Conservation (phyloP, 306 rosid species). For the Vigna radiata region DNA sequence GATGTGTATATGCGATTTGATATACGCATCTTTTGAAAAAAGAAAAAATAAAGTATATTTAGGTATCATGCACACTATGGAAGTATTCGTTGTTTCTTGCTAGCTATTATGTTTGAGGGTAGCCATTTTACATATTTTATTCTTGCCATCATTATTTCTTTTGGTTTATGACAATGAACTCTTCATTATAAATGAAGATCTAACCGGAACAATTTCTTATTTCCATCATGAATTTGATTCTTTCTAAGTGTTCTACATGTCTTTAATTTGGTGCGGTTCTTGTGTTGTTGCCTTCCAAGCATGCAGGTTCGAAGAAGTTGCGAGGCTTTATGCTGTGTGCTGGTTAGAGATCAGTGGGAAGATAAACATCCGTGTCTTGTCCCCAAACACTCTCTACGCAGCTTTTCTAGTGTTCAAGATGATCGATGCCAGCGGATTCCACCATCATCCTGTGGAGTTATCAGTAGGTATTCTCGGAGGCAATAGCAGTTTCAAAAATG, state of each 20-base stretch:
- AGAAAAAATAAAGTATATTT: too few relatives aligned
- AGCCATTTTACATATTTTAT: too few relatives aligned
- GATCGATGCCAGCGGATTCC: slow-evolving; percentile 44
- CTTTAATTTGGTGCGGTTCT: background rate
- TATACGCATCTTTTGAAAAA: too few relatives aligned
- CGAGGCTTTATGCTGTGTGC: slow-evolving; percentile 52
- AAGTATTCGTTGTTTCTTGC: too few relatives aligned
- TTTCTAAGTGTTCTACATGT: background rate
- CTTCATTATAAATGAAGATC: too few relatives aligned
- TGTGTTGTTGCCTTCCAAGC: too few relatives aligned
- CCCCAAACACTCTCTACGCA: slow-evolving; percentile 56
- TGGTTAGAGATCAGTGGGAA: slow-evolving; percentile 63
- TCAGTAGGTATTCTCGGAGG: slow-evolving; percentile 43
- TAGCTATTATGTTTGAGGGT: too few relatives aligned
- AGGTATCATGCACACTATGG: too few relatives aligned
- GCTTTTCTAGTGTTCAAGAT: slow-evolving; percentile 64
- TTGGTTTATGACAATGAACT: too few relatives aligned
- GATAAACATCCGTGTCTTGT: slow-evolving; percentile 49
- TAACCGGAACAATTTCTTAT: too few relatives aligned
- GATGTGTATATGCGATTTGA: too few relatives aligned
- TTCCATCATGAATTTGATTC: background rate
- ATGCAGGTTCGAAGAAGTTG: slow-evolving; percentile 61
- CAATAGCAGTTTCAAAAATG: background rate
- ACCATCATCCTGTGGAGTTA: slow-evolving; percentile 39
- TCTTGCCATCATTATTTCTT: too few relatives aligned